A percentile compares a stretch with the other conserved stretches of the same genome.
These are phyloP conservation scores for Acanthamoeba quina DNA, from an alignment of 208 protist genomes.

Conservation along the genomic window DNA sequence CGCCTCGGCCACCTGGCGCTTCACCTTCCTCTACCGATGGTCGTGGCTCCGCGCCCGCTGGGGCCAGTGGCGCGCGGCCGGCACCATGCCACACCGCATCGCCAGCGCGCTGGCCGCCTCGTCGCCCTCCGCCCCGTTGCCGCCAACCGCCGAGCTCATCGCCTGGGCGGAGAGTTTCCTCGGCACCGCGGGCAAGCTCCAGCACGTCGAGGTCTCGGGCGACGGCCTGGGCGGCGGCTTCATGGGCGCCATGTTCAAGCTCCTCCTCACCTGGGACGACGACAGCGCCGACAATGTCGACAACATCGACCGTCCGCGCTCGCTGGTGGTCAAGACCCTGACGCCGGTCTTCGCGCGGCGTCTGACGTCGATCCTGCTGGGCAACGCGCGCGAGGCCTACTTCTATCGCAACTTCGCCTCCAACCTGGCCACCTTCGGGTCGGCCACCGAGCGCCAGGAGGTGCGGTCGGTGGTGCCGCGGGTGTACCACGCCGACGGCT, in stretches of 20 bases:
- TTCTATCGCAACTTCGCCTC: constrained; percentile 54
- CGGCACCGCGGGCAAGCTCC: not conserved
- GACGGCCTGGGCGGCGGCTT: constrained; percentile 36
- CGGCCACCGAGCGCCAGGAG: constrained; percentile 2
- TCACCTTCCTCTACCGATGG: not conserved
- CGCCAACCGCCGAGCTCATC: not conserved
- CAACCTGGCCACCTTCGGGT: not conserved
- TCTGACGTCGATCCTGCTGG: constrained; percentile 34
- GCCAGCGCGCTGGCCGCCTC: not conserved
- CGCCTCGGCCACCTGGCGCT: not conserved
- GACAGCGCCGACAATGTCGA: too few relatives aligned
- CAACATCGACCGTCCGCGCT: not conserved
- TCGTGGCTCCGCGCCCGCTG: not conserved
- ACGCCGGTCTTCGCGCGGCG: not conserved
- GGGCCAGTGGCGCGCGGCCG: not conserved
- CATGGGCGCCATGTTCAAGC: constrained; percentile 67
- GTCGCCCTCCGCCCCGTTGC: not conserved
- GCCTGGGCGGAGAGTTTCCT: constrained; percentile 9
- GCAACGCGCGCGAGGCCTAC: constrained; percentile 67
- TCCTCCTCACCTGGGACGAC: constrained; percentile 50
- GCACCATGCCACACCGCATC: constrained; percentile 1
- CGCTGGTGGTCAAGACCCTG: constrained; percentile 66
- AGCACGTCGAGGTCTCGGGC: not conserved
- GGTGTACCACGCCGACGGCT: constrained; percentile 57
- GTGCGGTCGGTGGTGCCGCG: constrained; percentile 39